A percentile compares a stretch with the other conserved stretches of the same genome.
Conservation (phyloP, 2,329 filamentous ascomycete genomes). For the Aureobasidium sp. region DNA sequence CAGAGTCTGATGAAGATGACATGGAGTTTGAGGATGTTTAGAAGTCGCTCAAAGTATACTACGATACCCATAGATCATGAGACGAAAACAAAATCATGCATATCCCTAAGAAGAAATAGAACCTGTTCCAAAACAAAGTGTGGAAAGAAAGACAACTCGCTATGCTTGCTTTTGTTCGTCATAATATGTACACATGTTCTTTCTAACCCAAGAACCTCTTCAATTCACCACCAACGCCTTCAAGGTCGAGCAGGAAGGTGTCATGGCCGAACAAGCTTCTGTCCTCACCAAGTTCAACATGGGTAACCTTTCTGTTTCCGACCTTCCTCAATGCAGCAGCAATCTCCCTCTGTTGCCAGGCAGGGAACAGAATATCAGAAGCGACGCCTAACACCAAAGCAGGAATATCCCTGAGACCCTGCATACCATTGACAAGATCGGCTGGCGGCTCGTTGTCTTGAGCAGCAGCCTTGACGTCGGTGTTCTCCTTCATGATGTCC, state of each 20-base stretch:
- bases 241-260: slow-evolving; percentile 85
- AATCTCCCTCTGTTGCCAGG: slow-evolving; percentile 95
- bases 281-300: slow-evolving; percentile 89
- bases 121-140: too few relatives aligned
- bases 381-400: slow-evolving; percentile 88
- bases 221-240: slow-evolving; percentile 82
- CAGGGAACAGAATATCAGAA: slow-evolving; percentile 92
- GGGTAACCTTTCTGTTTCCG: slow-evolving; percentile 75
- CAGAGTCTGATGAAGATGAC: slow-evolving; percentile 40
- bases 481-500: slow-evolving; percentile 29
- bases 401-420: slow-evolving; percentile 64
- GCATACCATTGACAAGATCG: slow-evolving; percentile 72
- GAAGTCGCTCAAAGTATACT: background rate
- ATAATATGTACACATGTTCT: background rate
- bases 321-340: slow-evolving; percentile 70
- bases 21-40: slow-evolving; percentile 42
- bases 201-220: slow-evolving; percentile 64
- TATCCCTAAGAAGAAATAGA: background rate
- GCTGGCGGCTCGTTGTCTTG: slow-evolving; percentile 51
- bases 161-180: background rate
- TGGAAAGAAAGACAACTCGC: background rate
- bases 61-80: slow-evolving; percentile 6
- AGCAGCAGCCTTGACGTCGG: slow-evolving; percentile 21
- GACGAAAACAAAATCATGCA: background rate
- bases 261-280: slow-evolving; percentile 94